These are phyloP conservation scores for Podosphaera leucotricha DNA, from an alignment of 2,329 filamentous ascomycete species.

Conservation along the genomic window DNA sequence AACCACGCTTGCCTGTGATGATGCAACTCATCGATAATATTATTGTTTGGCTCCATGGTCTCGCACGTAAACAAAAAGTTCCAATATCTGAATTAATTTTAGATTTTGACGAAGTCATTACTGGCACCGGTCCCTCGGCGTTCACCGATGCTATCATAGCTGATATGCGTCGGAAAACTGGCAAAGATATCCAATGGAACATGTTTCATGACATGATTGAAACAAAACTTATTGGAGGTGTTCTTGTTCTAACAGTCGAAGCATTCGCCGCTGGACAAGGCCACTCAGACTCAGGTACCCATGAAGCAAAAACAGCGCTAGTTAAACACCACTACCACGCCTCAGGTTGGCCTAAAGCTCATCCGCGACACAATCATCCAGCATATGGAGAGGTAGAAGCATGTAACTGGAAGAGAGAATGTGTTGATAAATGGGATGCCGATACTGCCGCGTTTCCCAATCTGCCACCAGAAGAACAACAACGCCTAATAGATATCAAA, in stretches of 20 bases:
- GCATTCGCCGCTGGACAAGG: conserved; percentile 51
- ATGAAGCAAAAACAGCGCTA: conserved; percentile 38
- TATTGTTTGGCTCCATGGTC: conserved; percentile 36
- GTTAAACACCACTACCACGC: conserved; percentile 58
- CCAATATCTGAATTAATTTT: conserved; percentile 36
- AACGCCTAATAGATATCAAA: conserved; percentile 17
- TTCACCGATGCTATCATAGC: conserved; percentile 41
- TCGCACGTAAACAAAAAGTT: conserved; percentile 33
- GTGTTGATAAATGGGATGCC: conserved; percentile 40
- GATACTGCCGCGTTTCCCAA: conserved; percentile 36
- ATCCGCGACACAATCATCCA: conserved; percentile 43
- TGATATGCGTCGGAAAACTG: conserved; percentile 31
- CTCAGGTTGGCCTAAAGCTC: conserved; percentile 43
- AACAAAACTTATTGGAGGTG: conserved; percentile 37
- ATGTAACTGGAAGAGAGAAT: conserved; percentile 45
- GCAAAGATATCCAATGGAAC: conserved; percentile 32
- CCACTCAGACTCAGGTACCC: conserved; percentile 49
- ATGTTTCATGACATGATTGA: conserved; percentile 41
- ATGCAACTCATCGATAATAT: conserved; percentile 44
- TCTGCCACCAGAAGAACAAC: conserved; percentile 34
- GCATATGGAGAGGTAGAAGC: conserved; percentile 46
- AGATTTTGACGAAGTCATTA: conserved; percentile 50
- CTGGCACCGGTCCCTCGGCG: conserved; percentile 46
- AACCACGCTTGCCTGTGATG: conserved; percentile 44
- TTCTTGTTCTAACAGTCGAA: conserved; percentile 46